Conservation (phyloP, 345 rosid species). For the Eucalyptus guilfoylei region DNA sequence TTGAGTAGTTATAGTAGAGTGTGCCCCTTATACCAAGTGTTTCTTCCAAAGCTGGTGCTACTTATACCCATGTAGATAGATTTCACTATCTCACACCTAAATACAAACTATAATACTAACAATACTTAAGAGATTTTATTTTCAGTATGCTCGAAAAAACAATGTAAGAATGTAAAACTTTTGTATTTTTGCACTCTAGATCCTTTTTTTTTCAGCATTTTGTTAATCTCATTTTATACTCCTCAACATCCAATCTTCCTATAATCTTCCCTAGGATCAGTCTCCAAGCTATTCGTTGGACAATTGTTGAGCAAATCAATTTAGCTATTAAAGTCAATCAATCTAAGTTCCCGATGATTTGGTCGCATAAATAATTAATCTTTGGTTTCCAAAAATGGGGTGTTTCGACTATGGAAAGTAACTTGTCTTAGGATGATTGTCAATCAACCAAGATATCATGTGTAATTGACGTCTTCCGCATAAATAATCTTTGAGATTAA, state of each 20-base stretch:
- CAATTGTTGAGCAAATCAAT: too few species aligned
- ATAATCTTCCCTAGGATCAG: too few species aligned
- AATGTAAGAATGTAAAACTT: too few species aligned
- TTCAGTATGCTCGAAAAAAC: background rate
- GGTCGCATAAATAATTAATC: too few species aligned
- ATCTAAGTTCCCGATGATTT: too few species aligned
- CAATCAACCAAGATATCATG: background rate
- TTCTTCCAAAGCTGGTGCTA: background rate
- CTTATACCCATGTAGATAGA: fast-evolving
- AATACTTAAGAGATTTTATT: too few species aligned
- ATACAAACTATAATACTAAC: background rate
- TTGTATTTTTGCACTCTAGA: background rate
- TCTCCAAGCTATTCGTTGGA: too few species aligned
- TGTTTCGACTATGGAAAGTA: background rate
- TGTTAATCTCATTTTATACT: background rate
- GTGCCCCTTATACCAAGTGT: background rate
- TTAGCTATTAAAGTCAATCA: too few species aligned
- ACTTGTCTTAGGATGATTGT: background rate
- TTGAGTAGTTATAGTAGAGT: too few species aligned
- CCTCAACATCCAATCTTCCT: background rate
- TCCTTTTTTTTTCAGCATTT: background rate
- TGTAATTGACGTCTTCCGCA: background rate
- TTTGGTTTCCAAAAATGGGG: too few species aligned
- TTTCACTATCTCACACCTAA: background rate
- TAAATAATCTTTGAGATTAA: background rate